Base-by-base conservation (phyloP, 371 early-diverging fungal genomes). In the Mortierella sp. region DNA sequence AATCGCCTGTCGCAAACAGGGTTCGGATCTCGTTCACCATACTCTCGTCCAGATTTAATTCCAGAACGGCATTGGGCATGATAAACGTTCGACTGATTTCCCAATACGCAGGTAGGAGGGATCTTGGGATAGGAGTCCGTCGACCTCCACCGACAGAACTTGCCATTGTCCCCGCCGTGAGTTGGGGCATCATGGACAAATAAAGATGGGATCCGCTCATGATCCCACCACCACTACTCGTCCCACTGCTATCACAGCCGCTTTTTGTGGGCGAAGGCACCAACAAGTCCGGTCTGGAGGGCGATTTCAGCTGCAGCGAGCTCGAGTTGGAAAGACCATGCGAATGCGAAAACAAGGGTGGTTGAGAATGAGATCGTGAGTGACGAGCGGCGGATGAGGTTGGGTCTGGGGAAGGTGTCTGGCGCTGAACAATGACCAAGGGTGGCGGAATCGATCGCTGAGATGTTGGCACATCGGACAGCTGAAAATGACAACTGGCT, bases 11-110 rank as follows among this genome's bases (percentile, higher is more conserved):
- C 50, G 29, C 56, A 60, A 77, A 77, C 57, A 72, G 28, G 2
- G 26, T 16, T 12, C 43, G 50, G 62, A 77, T 58, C 23, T 77
- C 65, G 0, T 47, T 18, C 29, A 72, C 69, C n/a, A 44, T 28
- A 7, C 16, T 14, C 45, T 64, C 72, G 19, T 26, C 21, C 56
- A 77, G 28, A 30, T 77, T 77, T 45, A 77, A 45, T 37, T 72
- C 65, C 53, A 72, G 29, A 7, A 57, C 61, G 1, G 77, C 44
- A 50, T 68, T 68, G 7, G 72, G 66, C 65, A 68, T 62, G 45
- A 77, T 65, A 53, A 77, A 77, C 26, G 77, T 77, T 21, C 57
- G 55, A 47, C 28, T 46, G 25, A 77, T 64, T 56, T 68, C 77
- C 68, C 72, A 72, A 23, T 72, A 77, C 18, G 77, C 77, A 0